These are phyloP conservation scores for Epicoccum sorghinum DNA, from an alignment of 2,329 filamentous ascomycete species.

Conservation along the genomic window DNA sequence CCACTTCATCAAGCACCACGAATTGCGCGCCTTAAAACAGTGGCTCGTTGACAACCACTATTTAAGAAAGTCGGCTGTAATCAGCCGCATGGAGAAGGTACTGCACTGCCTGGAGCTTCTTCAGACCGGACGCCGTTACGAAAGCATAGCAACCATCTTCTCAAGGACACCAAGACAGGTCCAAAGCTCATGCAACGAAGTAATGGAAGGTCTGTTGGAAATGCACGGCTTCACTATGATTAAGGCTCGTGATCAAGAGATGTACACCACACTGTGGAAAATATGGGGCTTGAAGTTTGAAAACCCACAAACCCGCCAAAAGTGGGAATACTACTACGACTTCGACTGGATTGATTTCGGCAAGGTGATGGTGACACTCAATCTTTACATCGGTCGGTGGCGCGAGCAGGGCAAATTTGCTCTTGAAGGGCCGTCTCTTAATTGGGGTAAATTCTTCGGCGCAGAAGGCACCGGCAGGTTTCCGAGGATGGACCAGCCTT, in stretches of 20 bases:
- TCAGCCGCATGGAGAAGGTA: conserved; percentile 36
- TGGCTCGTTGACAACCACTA: conserved; percentile 24
- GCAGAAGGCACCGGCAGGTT: conserved; percentile 11
- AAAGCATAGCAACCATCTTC: conserved; percentile 36
- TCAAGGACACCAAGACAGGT: conserved; percentile 36
- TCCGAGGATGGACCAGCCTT: conserved; percentile 13
- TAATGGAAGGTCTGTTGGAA: conserved; percentile 32
- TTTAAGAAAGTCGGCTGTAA: conserved; percentile 19
- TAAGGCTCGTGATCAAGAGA: conserved; percentile 7
- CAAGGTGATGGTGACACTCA: conserved; percentile 36
- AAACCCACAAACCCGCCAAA: conserved; percentile 1
- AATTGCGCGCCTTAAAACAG: conserved; percentile 28
- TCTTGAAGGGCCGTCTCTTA: conserved; percentile 27
- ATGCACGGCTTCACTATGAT: conserved; percentile 32
- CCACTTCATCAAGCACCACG: conserved; percentile 34
- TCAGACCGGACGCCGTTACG: conserved; percentile 34
- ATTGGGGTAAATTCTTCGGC: conserved; percentile 31
- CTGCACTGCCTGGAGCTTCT: conserved; percentile 35
- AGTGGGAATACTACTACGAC: conserved; percentile 28
- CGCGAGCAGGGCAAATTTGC: conserved; percentile 33
- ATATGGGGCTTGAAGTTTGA: conserved; percentile 24
- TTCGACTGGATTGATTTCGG: conserved; percentile 26
- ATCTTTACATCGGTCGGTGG: conserved; percentile 39
- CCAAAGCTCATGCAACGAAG: conserved; percentile 29
- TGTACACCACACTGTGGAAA: conserved; percentile 28